phyloP scores from a whole-genome alignment of 108 stramenopile genomes.

The Cyclotella atomus region DNA sequence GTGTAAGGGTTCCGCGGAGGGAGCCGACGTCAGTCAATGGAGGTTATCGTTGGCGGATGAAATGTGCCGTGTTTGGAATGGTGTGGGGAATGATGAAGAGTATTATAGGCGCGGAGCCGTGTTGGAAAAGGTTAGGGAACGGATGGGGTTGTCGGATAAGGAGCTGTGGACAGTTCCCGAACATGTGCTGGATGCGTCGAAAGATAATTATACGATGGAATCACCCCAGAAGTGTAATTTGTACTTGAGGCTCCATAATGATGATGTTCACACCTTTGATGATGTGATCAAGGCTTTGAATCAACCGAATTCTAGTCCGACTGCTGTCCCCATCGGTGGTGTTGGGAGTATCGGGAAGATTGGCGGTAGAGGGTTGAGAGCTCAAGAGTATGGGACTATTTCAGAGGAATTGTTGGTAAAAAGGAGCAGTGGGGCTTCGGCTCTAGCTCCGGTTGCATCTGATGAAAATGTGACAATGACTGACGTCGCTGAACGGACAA shows the following conservation, averaged over 20 bases:
- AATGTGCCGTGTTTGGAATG: conserved; percentile 70
- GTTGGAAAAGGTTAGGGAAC: conserved; percentile 8
- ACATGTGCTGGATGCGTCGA: conserved; percentile 36
- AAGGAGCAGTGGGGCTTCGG: not conserved
- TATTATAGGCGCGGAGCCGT: conserved; percentile 46
- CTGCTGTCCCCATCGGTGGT: conserved; percentile 33
- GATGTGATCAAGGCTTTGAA: conserved; percentile 89
- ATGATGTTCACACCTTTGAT: conserved; percentile 97
- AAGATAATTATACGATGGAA: conserved; percentile 23
- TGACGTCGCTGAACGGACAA: not conserved
- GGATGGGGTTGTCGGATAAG: not conserved
- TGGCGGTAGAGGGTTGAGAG: conserved; percentile 42
- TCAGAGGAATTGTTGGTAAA: not conserved
- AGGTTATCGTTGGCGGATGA: conserved; percentile 79
- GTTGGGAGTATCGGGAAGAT: conserved; percentile 37
- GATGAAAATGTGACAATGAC: conserved; percentile 5
- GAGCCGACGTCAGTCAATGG: conserved; percentile 83
- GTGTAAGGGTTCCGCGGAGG: conserved; percentile 76
- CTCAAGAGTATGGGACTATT: conserved; percentile 17
- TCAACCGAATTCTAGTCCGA: conserved; percentile 17
- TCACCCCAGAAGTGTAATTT: conserved; percentile 59
- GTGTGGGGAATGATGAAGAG: conserved; percentile 61
- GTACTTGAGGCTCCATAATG: conserved; percentile 90
- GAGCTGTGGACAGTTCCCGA: conserved; percentile 34
- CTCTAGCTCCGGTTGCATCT: not conserved